Percentiles rank a stretch among this genome's conserved stretches.
phyloP scores from a whole-genome alignment of 345 rosid species.

The Carallia pectinifolia region DNA sequence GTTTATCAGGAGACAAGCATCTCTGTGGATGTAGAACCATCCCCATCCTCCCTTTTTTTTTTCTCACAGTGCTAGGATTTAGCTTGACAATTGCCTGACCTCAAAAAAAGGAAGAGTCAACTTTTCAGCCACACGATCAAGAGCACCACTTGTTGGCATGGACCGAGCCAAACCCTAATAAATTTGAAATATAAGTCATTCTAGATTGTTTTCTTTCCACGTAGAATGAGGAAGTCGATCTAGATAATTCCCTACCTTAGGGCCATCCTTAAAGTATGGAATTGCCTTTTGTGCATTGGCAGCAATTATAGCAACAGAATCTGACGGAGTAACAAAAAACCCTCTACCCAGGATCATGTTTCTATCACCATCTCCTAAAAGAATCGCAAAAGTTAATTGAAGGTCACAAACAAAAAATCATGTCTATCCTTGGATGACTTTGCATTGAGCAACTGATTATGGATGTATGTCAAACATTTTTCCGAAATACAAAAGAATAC shows the following conservation, averaged over 20 bases:
- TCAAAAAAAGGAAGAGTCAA: constrained; percentile 82
- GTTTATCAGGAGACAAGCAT: constrained; percentile 9
- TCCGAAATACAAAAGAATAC: too few relatives aligned
- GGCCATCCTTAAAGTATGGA: constrained; percentile 76
- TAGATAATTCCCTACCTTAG: constrained; percentile 52
- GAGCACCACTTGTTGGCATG: constrained; percentile 98
- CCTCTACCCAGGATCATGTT: constrained; percentile 87
- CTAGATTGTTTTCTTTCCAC: background rate
- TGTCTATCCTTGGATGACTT: too few relatives aligned
- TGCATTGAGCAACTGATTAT: too few relatives aligned
- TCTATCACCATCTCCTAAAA: constrained; percentile 92
- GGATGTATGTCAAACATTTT: too few relatives aligned
- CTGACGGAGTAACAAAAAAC: constrained; percentile 91
- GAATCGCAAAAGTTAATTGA: constrained; percentile 6
- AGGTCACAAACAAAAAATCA: too few relatives aligned
- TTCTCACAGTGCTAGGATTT: background rate
- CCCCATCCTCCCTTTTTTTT: background rate
- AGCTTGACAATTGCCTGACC: constrained; percentile 39
- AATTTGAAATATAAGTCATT: constrained; percentile 14
- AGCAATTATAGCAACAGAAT: constrained; percentile 91
- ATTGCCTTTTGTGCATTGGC: constrained; percentile 80
- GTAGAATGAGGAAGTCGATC: background rate
- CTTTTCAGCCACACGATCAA: constrained; percentile 91
- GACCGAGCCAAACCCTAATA: constrained; percentile 93
- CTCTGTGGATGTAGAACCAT: too few relatives aligned